phyloP scores from a whole-genome alignment of 768 basidiomycete species.

The Termitomyces titanicus region DNA sequence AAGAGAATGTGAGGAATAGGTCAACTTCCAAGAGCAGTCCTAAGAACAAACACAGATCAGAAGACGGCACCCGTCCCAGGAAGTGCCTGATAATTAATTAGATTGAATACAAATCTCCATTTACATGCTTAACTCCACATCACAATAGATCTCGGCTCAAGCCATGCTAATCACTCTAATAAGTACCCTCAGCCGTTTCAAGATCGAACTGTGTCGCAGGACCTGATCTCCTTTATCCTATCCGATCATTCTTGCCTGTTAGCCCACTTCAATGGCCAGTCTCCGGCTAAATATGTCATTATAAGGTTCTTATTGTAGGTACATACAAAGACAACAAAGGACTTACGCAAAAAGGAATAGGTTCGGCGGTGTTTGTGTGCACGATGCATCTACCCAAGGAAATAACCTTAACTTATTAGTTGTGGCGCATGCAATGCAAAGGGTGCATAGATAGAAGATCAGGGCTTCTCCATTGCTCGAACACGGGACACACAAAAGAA shows the following conservation, averaged over 20 bases:
- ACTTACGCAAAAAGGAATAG: slow-evolving; percentile 12
- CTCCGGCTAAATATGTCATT: not conserved
- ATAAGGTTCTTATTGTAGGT: not conserved
- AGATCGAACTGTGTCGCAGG: slow-evolving; percentile 9
- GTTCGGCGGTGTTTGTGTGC: slow-evolving; percentile 18
- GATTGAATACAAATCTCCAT: slow-evolving; percentile 14
- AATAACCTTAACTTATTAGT: slow-evolving; percentile 9
- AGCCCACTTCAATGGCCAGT: not conserved
- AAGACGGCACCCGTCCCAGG: no score
- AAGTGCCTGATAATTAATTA: slow-evolving; percentile 20
- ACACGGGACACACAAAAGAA: not conserved
- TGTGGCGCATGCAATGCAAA: slow-evolving; percentile 15
- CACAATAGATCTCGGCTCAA: slow-evolving; percentile 34
- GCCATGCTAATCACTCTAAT: slow-evolving; percentile 49
- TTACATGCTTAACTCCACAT: slow-evolving; percentile 9
- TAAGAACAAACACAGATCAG: slow-evolving; percentile 6
- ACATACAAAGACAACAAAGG: not conserved
- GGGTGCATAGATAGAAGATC: not conserved
- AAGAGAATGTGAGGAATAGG: not conserved
- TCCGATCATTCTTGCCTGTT: not conserved
- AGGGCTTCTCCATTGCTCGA: not conserved
- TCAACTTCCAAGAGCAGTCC: not conserved
- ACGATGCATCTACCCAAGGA: slow-evolving; percentile 16
- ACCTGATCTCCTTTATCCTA: not conserved
- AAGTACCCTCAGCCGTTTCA: slow-evolving; percentile 29